Evolutionary conservation across 805 yeast species (phyloP), one percentile per base, ranked within the genome.

Genomic region (Candida silvatica): DNA sequence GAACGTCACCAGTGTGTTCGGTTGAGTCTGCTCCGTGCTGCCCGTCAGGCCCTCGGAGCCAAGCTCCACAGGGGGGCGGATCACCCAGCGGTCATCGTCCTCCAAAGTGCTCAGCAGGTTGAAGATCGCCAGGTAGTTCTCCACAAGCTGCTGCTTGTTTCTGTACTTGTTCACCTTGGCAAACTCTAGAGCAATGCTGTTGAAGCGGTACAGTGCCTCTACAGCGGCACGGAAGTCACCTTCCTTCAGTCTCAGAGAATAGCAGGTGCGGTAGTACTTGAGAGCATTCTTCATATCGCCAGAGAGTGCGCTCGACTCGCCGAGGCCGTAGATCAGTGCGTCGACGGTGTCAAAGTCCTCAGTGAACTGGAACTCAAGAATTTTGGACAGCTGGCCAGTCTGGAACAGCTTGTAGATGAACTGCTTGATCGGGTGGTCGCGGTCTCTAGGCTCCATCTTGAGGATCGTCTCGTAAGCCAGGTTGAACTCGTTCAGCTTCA

Each of bases 141-240:
- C 66, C 11, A 42, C 40, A n/a, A 62, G 33, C 2, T 47, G 41
- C 11, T 46, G 33, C 16, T 39, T 27, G 18, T 47, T 48, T 29
- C 37, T 37, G 22, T 41, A 38, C 28, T 42, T 38, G 4, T 42
- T 31, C 19, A 22, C 16, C 17, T 35, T 34, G 23, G 17, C 18
- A 20, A 37, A 20, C 28, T 41, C 39, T 17, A 37, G 6, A 1
- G 47, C 51, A 29, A 53, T 49, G 24, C 43, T 41, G 28, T 66
- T 65, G 40, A 61, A 65, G 26, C 66, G 56, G 39, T 66, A 64
- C 25, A 68, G 38, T 3, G 71, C 54, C 38, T 67, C 70, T 18
- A 59, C 50, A 2, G 71, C 64, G 16, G 74, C 74, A 37, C 80
- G 58, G 37, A 51, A 64, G 48, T 76, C 70, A 4, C 71, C 74